Evolutionary conservation across 2,329 filamentous ascomycete genomes (phyloP).

Genomic region (Ciborinia camelliae): DNA sequence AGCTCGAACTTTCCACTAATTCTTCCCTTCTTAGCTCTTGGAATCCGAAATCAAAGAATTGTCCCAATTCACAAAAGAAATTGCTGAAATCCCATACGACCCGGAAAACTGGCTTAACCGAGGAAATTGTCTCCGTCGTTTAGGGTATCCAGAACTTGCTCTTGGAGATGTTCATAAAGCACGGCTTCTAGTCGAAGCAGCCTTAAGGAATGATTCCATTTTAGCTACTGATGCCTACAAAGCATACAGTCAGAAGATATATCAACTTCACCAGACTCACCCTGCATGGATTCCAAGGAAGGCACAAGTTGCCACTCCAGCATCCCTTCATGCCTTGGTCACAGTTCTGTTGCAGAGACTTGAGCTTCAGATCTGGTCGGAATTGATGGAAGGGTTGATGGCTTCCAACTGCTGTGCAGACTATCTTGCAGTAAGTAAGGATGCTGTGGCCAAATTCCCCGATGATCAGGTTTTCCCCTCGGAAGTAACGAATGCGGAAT

Average conservation of each 20-base stretch:
- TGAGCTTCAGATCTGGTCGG: conserved; percentile 34
- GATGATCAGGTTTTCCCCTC: conserved; percentile 31
- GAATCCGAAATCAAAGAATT: conserved; percentile 26
- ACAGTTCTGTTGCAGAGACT: conserved; percentile 29
- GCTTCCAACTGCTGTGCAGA: conserved; percentile 33
- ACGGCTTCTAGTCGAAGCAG: conserved; percentile 34
- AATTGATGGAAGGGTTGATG: conserved; percentile 33
- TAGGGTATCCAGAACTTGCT: conserved; percentile 37
- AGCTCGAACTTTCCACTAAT: conserved; percentile 20
- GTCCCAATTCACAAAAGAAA: conserved; percentile 24
- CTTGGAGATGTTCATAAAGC: conserved; percentile 38
- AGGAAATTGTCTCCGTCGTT: conserved; percentile 29
- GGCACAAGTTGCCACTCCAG: conserved; percentile 27
- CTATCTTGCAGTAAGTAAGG: conserved; percentile 29
- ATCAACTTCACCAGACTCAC: conserved; percentile 30
- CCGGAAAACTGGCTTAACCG: conserved; percentile 33
- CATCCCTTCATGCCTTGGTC: conserved; percentile 24
- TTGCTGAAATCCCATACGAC: conserved; percentile 31
- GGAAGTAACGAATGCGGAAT: conserved; percentile 30
- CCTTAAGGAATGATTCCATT: conserved; percentile 20
- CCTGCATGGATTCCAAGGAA: conserved; percentile 29
- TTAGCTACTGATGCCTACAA: conserved; percentile 33
- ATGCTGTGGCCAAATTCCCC: conserved; percentile 31
- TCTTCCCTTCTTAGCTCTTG: conserved; percentile 24
- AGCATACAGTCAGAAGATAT: conserved; percentile 29